A percentile compares a stretch with the other conserved stretches of the same genome.
Evolutionary conservation across 2,329 filamentous ascomycete species (phyloP).

Genomic region (Penicillium italicum): DNA sequence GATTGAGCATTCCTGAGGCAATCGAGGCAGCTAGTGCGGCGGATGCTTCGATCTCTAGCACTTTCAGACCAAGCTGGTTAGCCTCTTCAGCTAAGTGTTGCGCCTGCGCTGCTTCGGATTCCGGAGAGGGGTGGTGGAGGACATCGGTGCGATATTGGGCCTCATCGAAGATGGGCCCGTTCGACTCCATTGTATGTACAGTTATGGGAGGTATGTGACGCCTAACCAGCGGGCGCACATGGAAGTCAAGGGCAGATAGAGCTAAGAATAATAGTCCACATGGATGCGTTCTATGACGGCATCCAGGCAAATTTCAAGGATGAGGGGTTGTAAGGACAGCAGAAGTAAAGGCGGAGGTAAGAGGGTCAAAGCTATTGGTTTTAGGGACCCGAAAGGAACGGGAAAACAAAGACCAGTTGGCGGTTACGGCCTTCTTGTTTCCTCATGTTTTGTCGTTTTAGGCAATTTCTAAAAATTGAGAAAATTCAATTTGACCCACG

Average conservation of each 20-base stretch:
- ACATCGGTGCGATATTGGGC: constrained; percentile 38
- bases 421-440: background rate
- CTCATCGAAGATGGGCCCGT: constrained; percentile 31
- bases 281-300: constrained; percentile 26
- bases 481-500: constrained; percentile 4
- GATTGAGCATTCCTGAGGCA: constrained; percentile 34
- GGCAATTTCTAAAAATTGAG: background rate
- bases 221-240: constrained; percentile 26
- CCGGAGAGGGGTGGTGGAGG: constrained; percentile 31
- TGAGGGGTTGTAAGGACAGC: constrained; percentile 6
- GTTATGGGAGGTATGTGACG: constrained; percentile 9
- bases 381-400: background rate
- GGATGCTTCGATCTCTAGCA: constrained; percentile 32
- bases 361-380: constrained; percentile 6
- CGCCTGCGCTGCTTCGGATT: constrained; percentile 39
- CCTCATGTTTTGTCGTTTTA: constrained; percentile 2
- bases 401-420: background rate
- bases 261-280: constrained; percentile 29
- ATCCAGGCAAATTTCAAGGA: constrained; percentile 19
- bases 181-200: constrained; percentile 26
- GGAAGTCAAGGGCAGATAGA: constrained; percentile 4
- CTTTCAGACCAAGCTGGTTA: constrained; percentile 35
- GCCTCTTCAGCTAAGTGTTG: constrained; percentile 39
- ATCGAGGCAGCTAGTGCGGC: constrained; percentile 38
- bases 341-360: background rate